phyloP scores from a whole-genome alignment of 108 stramenopile genomes.

The Nannochloropsis granulata region DNA sequence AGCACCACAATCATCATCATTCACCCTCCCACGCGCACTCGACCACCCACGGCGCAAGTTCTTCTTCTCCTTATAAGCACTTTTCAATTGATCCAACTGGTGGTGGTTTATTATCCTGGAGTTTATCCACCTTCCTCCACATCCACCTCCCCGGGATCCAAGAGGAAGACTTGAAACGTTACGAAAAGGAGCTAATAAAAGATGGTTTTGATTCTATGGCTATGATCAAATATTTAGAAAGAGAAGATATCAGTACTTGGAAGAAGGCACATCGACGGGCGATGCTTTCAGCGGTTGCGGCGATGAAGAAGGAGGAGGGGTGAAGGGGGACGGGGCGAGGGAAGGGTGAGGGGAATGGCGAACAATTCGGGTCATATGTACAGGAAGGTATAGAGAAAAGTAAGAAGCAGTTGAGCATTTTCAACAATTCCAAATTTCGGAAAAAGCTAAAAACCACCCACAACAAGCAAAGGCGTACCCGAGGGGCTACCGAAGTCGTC shows the following conservation, averaged over 20 bases:
- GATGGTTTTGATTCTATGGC: neutral
- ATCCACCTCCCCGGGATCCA: neutral
- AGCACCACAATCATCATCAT: neutral
- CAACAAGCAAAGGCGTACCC: too few relatives aligned
- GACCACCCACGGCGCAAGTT: neutral
- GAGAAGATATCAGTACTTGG: neutral
- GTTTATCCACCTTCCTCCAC: neutral
- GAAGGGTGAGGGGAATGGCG: neutral
- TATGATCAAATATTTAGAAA: neutral
- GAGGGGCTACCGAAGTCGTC: too few relatives aligned
- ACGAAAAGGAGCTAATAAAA: neutral
- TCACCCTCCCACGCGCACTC: neutral
- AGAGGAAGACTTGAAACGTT: neutral
- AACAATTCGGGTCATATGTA: too few relatives aligned
- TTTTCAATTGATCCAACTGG: too few relatives aligned
- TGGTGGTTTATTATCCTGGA: neutral
- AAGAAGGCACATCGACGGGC: neutral
- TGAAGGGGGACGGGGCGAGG: neutral
- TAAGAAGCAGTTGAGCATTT: too few relatives aligned
- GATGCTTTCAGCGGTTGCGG: neutral
- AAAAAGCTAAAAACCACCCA: too few relatives aligned
- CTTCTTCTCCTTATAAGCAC: too few relatives aligned
- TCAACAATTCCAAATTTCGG: too few relatives aligned
- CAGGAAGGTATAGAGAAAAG: too few relatives aligned
- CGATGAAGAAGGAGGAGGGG: neutral